These are phyloP conservation scores for Talaromyces nanjingensis DNA, from an alignment of 495 filamentous ascomycete species.

Conservation along the genomic window DNA sequence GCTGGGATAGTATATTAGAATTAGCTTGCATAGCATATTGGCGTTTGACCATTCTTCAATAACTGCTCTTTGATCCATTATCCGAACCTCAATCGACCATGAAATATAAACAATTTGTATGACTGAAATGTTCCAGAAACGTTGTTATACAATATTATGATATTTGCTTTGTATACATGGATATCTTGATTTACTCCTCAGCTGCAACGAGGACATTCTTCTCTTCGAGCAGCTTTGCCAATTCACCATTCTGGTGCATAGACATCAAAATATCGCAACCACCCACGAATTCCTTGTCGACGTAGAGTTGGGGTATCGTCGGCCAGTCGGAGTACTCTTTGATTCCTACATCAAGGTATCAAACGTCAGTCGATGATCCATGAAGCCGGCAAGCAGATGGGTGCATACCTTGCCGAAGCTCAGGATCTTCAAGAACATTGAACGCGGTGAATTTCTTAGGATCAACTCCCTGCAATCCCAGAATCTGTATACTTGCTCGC, in stretches of 20 bases:
- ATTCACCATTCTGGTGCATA: slow-evolving; percentile 95
- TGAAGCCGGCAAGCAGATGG: not conserved
- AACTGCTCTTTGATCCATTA: not conserved
- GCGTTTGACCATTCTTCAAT: slow-evolving; percentile 5
- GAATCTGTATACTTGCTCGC: slow-evolving; percentile 86
- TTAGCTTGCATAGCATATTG: slow-evolving; percentile 4
- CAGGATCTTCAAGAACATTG: slow-evolving; percentile 89
- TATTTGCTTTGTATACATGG: slow-evolving; percentile 1
- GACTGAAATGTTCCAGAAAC: not conserved
- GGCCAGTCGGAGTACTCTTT: slow-evolving; percentile 99
- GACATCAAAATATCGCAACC: slow-evolving; percentile 95
- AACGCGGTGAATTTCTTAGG: slow-evolving; percentile 95
- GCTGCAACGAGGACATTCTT: slow-evolving; percentile 70
- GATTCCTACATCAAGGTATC: slow-evolving; percentile 55
- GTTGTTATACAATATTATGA: not conserved
- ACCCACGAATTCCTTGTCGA: slow-evolving; percentile 92
- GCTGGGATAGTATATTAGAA: slow-evolving; percentile 50
- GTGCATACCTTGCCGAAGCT: slow-evolving; percentile 71
- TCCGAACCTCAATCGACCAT: not conserved
- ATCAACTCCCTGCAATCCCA: slow-evolving; percentile 90
- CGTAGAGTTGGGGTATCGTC: slow-evolving; percentile 93
- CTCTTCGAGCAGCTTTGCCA: slow-evolving; percentile 84
- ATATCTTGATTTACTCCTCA: slow-evolving; percentile 26
- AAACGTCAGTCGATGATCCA: slow-evolving; percentile 8
- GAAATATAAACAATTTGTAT: not conserved